Percentiles rank a stretch among this genome's conserved stretches.
Conservation (phyloP, 306 rosid genomes). For the Vicia faba region DNA sequence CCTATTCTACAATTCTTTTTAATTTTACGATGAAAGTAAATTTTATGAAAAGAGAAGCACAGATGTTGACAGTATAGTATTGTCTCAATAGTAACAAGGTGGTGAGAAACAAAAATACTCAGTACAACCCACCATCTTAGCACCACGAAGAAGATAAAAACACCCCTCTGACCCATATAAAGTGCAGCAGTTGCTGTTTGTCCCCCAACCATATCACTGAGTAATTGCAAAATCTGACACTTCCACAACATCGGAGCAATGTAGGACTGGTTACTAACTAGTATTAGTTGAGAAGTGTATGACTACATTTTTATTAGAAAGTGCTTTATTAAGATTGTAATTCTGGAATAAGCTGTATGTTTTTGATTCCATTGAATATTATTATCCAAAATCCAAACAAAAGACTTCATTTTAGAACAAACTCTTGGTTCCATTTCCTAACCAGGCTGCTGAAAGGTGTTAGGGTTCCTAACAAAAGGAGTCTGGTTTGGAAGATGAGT, state of each 20-base stretch:
- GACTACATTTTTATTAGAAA: not conserved
- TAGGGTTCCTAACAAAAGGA: not conserved
- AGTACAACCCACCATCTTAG: not conserved
- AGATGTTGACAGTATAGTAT: not conserved
- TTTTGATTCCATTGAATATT: slow-evolving; percentile 1
- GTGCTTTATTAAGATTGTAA: slow-evolving; percentile 6
- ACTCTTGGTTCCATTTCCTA: slow-evolving; percentile 9
- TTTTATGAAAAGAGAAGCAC: not conserved
- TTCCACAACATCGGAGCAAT: not conserved
- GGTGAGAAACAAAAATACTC: not conserved
- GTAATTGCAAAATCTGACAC: not conserved
- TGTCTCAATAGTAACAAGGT: slow-evolving; percentile 2
- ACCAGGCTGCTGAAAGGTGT: not conserved
- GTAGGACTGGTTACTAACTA: not conserved
- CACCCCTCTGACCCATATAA: not conserved
- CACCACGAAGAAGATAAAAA: not conserved
- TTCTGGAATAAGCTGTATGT: not conserved
- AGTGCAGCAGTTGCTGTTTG: not conserved
- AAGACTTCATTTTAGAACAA: slow-evolving; percentile 8
- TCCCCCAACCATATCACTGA: slow-evolving; percentile 1
- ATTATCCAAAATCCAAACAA: slow-evolving; percentile 18
- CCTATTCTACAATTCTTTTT: not conserved
- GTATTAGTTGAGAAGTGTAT: not conserved
- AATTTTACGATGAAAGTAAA: not conserved
- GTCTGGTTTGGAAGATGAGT: not conserved